These are phyloP conservation scores for Aulographum hederae DNA, from an alignment of 2,329 filamentous ascomycete species.

Conservation along the genomic window DNA sequence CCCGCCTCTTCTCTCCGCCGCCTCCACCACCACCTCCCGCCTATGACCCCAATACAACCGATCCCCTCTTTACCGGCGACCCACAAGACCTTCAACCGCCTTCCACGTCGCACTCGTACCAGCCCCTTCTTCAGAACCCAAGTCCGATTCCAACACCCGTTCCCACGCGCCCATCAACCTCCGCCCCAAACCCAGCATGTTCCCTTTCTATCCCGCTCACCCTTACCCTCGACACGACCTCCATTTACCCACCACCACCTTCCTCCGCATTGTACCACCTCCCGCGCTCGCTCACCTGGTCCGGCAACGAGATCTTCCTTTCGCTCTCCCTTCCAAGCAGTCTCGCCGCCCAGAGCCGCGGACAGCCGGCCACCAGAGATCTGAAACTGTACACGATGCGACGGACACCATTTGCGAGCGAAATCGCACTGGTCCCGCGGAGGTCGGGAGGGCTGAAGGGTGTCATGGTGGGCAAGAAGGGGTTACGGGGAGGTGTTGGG, in stretches of 20 bases:
- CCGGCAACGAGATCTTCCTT: constrained; percentile 5
- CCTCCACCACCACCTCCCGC: too few relatives aligned
- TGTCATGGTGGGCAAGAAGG: constrained; percentile 1
- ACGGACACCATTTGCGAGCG: constrained; percentile 3
- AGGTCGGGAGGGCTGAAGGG: constrained; percentile 1
- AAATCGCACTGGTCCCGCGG: constrained; percentile 2
- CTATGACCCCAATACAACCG: too few relatives aligned
- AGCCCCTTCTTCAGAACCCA: too few relatives aligned
- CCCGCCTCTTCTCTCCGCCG: too few relatives aligned
- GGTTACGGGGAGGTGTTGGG: constrained; percentile 2
- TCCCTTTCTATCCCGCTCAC: too few relatives aligned
- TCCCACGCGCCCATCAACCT: too few relatives aligned
- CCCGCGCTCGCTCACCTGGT: constrained; percentile 3
- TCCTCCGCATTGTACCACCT: constrained; percentile 4
- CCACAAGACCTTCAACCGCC: too few relatives aligned
- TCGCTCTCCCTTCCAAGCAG: constrained; percentile 2
- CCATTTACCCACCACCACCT: constrained; percentile 4
- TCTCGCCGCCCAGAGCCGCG: background rate
- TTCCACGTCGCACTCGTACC: too few relatives aligned
- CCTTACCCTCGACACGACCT: constrained; percentile 3
- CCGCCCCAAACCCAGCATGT: too few relatives aligned
- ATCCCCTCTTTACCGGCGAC: too few relatives aligned
- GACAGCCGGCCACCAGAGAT: constrained; percentile 1
- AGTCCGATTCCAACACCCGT: too few relatives aligned
- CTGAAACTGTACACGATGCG: constrained; percentile 4